These are phyloP conservation scores for Neonectria faginata DNA, from an alignment of 2,329 filamentous ascomycete genomes.

Conservation along the genomic window DNA sequence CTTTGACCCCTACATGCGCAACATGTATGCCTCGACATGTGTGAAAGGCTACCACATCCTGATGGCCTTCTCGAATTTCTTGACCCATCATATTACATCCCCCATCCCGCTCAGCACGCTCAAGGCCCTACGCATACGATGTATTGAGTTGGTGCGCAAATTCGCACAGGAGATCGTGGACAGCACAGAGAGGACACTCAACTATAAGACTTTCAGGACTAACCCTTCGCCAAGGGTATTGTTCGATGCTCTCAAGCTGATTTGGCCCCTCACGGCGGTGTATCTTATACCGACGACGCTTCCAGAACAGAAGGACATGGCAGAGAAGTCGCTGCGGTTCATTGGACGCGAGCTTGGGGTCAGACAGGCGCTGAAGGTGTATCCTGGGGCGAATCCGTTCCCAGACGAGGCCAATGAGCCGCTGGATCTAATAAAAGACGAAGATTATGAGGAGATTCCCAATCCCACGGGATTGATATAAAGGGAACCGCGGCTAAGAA, in stretches of 20 bases:
- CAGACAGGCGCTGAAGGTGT: conserved; percentile 50
- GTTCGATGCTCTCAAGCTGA: conserved; percentile 53
- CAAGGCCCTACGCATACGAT: conserved; percentile 45
- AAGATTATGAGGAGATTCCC: conserved; percentile 32
- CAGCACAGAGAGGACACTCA: conserved; percentile 42
- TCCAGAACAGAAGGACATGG: conserved; percentile 45
- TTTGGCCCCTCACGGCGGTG: conserved; percentile 54
- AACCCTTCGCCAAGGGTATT: conserved; percentile 49
- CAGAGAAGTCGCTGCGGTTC: conserved; percentile 45
- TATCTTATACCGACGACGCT: conserved; percentile 47
- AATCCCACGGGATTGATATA: conserved; percentile 33
- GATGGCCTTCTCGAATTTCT: conserved; percentile 50
- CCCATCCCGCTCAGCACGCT: conserved; percentile 43
- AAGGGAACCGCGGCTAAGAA: not conserved
- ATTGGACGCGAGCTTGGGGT: conserved; percentile 54
- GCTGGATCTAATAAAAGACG: conserved; percentile 34
- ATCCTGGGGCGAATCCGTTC: conserved; percentile 33
- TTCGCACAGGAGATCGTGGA: conserved; percentile 48
- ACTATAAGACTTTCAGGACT: conserved; percentile 38
- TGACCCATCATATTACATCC: conserved; percentile 48
- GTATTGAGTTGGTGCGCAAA: conserved; percentile 43
- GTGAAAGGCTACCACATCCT: conserved; percentile 53
- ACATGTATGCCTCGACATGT: conserved; percentile 48
- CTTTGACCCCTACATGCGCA: conserved; percentile 49
- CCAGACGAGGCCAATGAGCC: conserved; percentile 47